Evolutionary conservation across 495 filamentous ascomycete genomes (phyloP), one percentile per base, ranked within the genome.

Genomic region (Xanthoparmelia taractica): DNA sequence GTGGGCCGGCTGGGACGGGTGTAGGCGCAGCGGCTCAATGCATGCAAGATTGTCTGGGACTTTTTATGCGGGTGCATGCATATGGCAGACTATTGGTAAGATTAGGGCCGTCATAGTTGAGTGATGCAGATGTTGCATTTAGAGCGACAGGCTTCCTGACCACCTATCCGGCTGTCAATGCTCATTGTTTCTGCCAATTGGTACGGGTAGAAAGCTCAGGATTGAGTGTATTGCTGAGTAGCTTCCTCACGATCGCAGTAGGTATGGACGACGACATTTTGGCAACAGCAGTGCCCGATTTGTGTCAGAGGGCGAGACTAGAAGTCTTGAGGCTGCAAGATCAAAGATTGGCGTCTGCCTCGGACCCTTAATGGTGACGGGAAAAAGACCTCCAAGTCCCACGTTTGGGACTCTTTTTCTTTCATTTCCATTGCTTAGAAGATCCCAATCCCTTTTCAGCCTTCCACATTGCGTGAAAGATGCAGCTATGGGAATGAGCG

Each of bases 71-170:
- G 55, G 54, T 67, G 60, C 67, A 67, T 57, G 40, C 60, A 41
- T 47, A 70, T 23, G 63, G 68, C 38, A 69, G 47, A 37, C 67
- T 68, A 36, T 64, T 57, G 33, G 34, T 58, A 57, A 68, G 57
- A 52, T 58, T 41, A 10, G 64, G 64, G 60, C 66, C 61, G 59
- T 59, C 34, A 57, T 68, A 66, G 59, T 48, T 66, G 52, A 70
- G 64, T 57, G 67, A 69, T 55, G 63, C 34, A 57, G 68, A 64
- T 4, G 68, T 64, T 25, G 68, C 68, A 29, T 59, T 50, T 1
- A 57, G 64, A 34, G 67, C 38, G 25, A 70, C 59, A 38, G 67
- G 68, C 25, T 58, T 33, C 38, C 55, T 36, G 37, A 58, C 33
- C 27, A 52, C 27, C 48, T 31, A 8, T 11, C 31, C 2, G 27